These are phyloP conservation scores for Tephrocybe sp. DNA, from an alignment of 768 basidiomycete species.

Conservation along the genomic window DNA sequence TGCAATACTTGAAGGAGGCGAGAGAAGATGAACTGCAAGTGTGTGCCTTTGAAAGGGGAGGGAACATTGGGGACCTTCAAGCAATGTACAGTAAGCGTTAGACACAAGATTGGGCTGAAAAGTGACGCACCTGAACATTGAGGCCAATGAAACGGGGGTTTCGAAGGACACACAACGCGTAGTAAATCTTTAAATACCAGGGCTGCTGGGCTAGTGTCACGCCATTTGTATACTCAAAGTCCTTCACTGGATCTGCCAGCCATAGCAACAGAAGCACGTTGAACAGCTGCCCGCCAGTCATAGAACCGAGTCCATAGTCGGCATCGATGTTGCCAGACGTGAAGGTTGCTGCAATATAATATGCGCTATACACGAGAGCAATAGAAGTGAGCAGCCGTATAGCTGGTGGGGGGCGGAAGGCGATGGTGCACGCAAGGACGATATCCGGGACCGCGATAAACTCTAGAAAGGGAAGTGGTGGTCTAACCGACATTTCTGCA, in stretches of 20 bases:
- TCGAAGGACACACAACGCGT: background rate
- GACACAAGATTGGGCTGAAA: no score
- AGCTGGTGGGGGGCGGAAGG: background rate
- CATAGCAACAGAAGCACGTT: slow-evolving; percentile 4
- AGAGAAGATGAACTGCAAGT: no score
- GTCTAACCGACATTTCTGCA: no score
- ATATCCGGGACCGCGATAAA: slow-evolving; percentile 3
- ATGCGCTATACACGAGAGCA: background rate
- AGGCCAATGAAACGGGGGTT: slow-evolving; percentile 6
- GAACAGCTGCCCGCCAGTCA: background rate
- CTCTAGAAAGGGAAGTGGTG: slow-evolving; percentile 3
- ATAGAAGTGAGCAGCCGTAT: slow-evolving; percentile 5
- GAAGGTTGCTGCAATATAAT: slow-evolving; percentile 3
- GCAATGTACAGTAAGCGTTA: no score
- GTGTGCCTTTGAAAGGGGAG: no score
- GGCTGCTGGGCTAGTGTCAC: background rate
- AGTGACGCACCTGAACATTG: slow-evolving; percentile 9
- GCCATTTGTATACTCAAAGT: slow-evolving; percentile 2
- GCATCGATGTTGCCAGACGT: no score
- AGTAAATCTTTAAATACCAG: background rate
- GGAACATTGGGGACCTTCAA: no score
- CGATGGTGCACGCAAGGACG: slow-evolving; percentile 1
- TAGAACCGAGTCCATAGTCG: slow-evolving; percentile 1
- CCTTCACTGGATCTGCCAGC: slow-evolving; percentile 4
- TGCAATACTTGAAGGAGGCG: no score